Percentiles rank a stretch among this genome's conserved stretches.
phyloP scores from a whole-genome alignment of 2,329 filamentous ascomycete genomes.

The Rutstroemia sp. region DNA sequence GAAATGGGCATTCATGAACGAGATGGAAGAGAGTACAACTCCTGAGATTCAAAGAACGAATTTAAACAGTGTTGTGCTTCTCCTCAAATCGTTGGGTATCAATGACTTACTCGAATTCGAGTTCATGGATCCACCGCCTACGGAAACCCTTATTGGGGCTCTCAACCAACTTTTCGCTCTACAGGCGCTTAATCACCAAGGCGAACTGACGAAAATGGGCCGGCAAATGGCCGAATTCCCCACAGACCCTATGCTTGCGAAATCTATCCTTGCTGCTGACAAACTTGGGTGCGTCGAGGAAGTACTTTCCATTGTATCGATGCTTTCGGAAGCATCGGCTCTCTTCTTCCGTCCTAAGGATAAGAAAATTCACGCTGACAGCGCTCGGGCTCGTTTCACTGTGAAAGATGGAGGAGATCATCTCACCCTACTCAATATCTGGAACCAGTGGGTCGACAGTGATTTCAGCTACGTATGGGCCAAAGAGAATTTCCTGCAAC shows the following conservation, averaged over 20 bases:
- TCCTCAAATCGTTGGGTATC: conserved; percentile 84
- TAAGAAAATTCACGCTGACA: conserved; percentile 94
- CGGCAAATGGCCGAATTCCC: conserved; percentile 95
- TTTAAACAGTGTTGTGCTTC: conserved; percentile 73
- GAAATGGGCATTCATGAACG: conserved; percentile 88
- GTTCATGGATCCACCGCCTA: conserved; percentile 89
- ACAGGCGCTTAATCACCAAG: conserved; percentile 80
- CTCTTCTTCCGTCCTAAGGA: conserved; percentile 95
- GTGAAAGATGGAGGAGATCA: conserved; percentile 89
- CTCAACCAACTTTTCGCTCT: conserved; percentile 88
- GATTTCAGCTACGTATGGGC: conserved; percentile 86
- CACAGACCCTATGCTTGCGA: conserved; percentile 84
- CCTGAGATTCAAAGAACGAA: conserved; percentile 92
- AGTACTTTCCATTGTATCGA: conserved; percentile 85
- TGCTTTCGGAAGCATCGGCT: conserved; percentile 81
- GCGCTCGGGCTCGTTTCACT: conserved; percentile 80
- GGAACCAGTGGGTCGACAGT: conserved; percentile 89
- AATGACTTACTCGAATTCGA: conserved; percentile 91
- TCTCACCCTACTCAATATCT: conserved; percentile 81
- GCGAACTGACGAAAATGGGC: conserved; percentile 82
- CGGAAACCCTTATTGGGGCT: conserved; percentile 80
- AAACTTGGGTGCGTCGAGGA: conserved; percentile 92
- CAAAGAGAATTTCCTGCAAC: conserved; percentile 88
- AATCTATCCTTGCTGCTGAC: conserved; percentile 80
- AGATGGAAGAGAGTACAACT: conserved; percentile 84